Evolutionary conservation across 192 early-diverging fungal species (phyloP).

Genomic region (Gryganskiella cystojenkinii): DNA sequence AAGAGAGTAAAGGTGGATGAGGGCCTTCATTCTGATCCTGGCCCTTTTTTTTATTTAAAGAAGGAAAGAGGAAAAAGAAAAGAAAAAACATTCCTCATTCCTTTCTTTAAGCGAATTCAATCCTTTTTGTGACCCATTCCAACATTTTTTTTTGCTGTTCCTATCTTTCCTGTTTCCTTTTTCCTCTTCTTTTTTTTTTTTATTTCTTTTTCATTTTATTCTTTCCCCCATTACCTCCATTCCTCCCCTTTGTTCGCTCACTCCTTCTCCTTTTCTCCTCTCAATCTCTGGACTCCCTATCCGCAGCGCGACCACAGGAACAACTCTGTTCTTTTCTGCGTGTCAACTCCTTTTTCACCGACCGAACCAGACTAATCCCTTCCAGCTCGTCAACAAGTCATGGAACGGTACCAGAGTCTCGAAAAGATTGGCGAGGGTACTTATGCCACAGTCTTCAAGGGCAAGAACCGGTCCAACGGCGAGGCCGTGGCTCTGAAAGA

Average conservation of each 20-base stretch:
- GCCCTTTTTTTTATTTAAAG: no score
- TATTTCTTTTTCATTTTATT: background rate
- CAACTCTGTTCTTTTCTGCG: no score
- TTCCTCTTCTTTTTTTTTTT: background rate
- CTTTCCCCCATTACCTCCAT: background rate
- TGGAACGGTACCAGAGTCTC: constrained; percentile 73
- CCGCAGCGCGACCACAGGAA: constrained; percentile 1
- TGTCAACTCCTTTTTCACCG: background rate
- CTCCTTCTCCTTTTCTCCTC: background rate
- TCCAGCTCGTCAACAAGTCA: background rate
- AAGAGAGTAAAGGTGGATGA: no score
- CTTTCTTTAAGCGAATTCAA: no score
- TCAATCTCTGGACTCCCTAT: background rate
- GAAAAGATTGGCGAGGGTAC: constrained; percentile 99
- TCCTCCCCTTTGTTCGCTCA: background rate
- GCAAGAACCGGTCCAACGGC: constrained; percentile 76
- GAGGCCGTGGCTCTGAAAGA: constrained; percentile 97
- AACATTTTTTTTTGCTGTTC: no score
- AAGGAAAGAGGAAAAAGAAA: no score
- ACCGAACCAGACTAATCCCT: background rate
- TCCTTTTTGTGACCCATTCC: no score
- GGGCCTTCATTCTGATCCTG: no score
- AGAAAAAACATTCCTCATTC: no score
- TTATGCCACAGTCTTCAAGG: constrained; percentile 93
- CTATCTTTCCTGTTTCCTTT: background rate